Evolutionary conservation across 306 rosid species (phyloP), one percentile per base, ranked within the genome.

Genomic region (Dryas octopetala): DNA sequence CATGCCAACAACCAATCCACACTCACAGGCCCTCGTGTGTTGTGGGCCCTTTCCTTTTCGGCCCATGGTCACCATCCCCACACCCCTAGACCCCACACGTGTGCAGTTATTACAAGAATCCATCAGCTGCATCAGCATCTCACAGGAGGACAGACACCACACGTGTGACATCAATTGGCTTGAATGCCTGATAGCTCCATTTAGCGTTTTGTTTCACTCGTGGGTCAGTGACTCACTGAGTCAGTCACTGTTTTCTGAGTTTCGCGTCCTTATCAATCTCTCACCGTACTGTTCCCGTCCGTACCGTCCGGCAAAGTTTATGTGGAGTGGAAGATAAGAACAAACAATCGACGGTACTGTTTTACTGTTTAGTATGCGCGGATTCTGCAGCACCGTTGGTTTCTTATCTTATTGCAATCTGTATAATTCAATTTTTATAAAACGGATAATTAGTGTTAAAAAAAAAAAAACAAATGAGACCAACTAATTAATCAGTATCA

Each of bases 21-120:
- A 60, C 10, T 71, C 54, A 67, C 16, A 73, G 58, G n/a, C 82
- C 52, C 76, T 40, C 79, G 85, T 82, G 82, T 65, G 82, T 8
- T 8, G 13, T 66, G 68, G 79, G 64, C 62, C 85, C 82, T n/a
- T 4, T 48, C 44, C 1, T 57, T 61, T 55, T 6, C 28, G 78
- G 67, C 73, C 67, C 66, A 77, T 57, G 6, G 49, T 17, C 83
- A 14, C 4, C 10, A n/a, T 79, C 75, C 75, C 14, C 40, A 58
- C n/a, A 44, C 74, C 43, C 48, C 12, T 19, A 44, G 43, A 79
- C 75, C 71, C 76, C 64, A 70, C 70, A 69, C 76, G 69, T 64
- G 70, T 66, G 74, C 32, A 45, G 80, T 63, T 9, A 40, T 62
- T 40, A 10, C 17, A 9, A 51, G 58, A 26, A 43, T 47, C 26